Evolutionary conservation across 1,284 basidiomycete genomes (phyloP), one percentile per base, ranked within the genome.

Genomic region (Fistulinella cinereoalba): DNA sequence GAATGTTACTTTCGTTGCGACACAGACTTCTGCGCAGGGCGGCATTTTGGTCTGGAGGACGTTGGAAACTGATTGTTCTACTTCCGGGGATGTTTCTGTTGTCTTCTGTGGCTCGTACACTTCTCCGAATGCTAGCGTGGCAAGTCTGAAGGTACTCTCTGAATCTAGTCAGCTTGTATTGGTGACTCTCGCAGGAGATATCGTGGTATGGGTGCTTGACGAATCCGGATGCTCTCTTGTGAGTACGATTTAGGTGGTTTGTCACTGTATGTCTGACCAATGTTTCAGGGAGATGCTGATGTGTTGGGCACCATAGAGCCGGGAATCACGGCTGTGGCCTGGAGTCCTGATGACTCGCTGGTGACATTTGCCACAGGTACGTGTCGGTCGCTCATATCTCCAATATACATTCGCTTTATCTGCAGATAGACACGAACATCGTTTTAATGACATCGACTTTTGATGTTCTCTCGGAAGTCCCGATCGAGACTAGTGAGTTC

Each of bases 331-430:
- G 85, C 87, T 3, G 93, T 91, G 3, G 74, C 79, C 6, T 98
- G 94, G 93, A 87, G 87, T 49, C 92, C 95, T 2, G 95, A 98
- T 63, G 90, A 95, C 45, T 85, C 92, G 29, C 71, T 92, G 18
- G 72, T 98, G 3, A 81, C 83, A 1, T 72, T 97, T 16, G 74
- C 89, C 9, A 93, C 89, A 38, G 87, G 91, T 85, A 49, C 42
- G 71, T 51, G 33, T 46, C 32, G 4, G n/a, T 33, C 7, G 10
- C 6, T 40, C 15, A 37, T 27, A 40, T 28, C 24, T 37, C 3
- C 19, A 16, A 22, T 10, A 9, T 1, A 43, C 29, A 6, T n/a
- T 52, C 22, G 31, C 42, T 37, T 50, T 24, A 51, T 43, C n/a
- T 32, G 3, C n/a, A 21, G 1, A 31, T 43, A 49, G 85, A 88